phyloP scores from a whole-genome alignment of 106 monocot genomes.

The Vanilla planifolia region DNA sequence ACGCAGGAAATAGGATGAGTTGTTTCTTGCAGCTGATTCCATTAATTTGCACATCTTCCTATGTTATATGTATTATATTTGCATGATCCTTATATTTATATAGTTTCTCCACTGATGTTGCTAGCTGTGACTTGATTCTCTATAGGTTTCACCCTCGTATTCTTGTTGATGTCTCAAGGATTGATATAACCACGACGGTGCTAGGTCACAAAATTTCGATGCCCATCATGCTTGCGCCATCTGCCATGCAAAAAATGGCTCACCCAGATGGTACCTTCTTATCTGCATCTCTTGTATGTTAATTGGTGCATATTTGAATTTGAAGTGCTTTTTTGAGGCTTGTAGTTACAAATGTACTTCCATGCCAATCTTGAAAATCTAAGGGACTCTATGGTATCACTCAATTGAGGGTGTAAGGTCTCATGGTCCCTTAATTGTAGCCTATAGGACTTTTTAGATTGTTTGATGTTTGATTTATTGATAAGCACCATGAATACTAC shows the following conservation, averaged over 20 bases:
- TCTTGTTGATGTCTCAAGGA: slow-evolving; percentile 66
- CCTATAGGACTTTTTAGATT: too few species aligned
- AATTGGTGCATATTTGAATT: neutral
- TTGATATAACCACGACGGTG: slow-evolving; percentile 68
- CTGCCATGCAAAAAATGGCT: slow-evolving; percentile 86
- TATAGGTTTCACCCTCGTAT: slow-evolving; percentile 70
- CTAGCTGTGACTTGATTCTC: neutral
- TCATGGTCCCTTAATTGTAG: too few species aligned
- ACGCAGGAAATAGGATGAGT: too few species aligned
- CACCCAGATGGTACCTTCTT: slow-evolving; percentile 63
- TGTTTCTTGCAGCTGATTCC: too few species aligned
- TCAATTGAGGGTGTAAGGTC: too few species aligned
- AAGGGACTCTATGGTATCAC: neutral
- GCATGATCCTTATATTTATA: too few species aligned
- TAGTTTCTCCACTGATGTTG: neutral
- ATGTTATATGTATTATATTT: too few species aligned
- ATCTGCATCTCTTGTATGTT: too few species aligned
- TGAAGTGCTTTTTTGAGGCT: neutral
- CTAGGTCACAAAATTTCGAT: slow-evolving; percentile 82
- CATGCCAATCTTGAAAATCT: neutral
- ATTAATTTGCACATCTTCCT: too few species aligned
- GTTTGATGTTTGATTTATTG: too few species aligned
- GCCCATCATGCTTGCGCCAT: slow-evolving; percentile 89
- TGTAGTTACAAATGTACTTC: neutral
- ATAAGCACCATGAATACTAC: too few species aligned